Evolutionary conservation across 768 basidiomycete species (phyloP), one percentile per base, ranked within the genome.

Genomic region (Lanmaoa rubissima): DNA sequence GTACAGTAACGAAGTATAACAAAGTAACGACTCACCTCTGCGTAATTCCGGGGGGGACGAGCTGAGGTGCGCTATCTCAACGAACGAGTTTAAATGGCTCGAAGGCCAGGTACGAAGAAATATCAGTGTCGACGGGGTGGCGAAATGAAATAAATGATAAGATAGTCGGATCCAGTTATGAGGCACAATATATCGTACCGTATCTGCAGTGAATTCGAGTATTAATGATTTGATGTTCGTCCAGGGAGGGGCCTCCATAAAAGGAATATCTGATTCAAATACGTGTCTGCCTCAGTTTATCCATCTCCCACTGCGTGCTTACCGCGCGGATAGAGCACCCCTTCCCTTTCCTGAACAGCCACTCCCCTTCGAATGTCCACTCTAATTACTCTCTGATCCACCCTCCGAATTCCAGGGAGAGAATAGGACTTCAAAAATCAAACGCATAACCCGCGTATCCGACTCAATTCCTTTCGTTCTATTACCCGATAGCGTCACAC

Each of bases 241-340:
- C 13, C 41, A 24, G 28, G n/a, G n/a, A 12, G 16, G 17, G 42
- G 44, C 21, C 19, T 32, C 62, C 49, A 51, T 64, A 64, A 65
- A 65, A 65, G 63, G 63, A 44, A 51, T 5, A 5, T 12, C 21
- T 21, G 21, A 21, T 1, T 21, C 41, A 34, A 39, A 35, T 36
- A 34, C 7, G 3, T 34, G 21, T 10, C 17, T 45, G 10, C 3
- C 19, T 14, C n/a, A 44, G 35, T 31, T 54, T 42, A 26, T 39
- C 53, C 16, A 24, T 32, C 21, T 26, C 17, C 4, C 43, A 3
- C 32, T 31, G 41, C 61, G 51, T 63, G 61, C 38, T 24, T 7
- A 17, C 26, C 43, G 35, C 26, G 48, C 28, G 51, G 40, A n/a
- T n/a, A 39, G 24, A 26, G 1, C 26, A 32, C 36, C 24, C 7